phyloP scores from a whole-genome alignment of 2,329 filamentous ascomycete species.

The Beauveria bassiana region DNA sequence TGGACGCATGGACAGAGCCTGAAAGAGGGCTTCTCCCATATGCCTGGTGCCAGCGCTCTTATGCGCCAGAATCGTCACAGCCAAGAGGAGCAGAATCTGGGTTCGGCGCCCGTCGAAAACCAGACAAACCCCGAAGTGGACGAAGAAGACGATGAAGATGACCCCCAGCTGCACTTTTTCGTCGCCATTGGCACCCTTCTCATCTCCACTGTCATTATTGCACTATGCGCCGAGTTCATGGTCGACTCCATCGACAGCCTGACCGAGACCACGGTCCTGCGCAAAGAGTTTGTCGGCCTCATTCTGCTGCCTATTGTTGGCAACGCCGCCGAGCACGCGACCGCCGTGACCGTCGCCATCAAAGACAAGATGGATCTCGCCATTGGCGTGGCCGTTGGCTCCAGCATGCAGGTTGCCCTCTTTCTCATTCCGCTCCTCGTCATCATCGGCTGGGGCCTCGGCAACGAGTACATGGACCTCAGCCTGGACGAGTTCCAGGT shows the following conservation, averaged over 20 bases:
- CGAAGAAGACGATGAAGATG: slow-evolving; percentile 63
- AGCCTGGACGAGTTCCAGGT: slow-evolving; percentile 88
- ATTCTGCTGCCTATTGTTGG: slow-evolving; percentile 79
- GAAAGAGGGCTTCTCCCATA: slow-evolving; percentile 31
- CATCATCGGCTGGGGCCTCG: slow-evolving; percentile 71
- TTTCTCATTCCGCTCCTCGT: slow-evolving; percentile 73
- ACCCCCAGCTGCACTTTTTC: slow-evolving; percentile 63
- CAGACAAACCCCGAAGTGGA: slow-evolving; percentile 31
- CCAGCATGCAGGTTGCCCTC: slow-evolving; percentile 72
- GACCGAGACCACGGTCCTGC: slow-evolving; percentile 51
- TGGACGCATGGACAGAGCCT: slow-evolving; percentile 30
- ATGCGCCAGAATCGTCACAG: slow-evolving; percentile 23
- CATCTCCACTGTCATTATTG: slow-evolving; percentile 70
- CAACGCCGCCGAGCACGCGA: slow-evolving; percentile 76
- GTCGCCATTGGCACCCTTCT: slow-evolving; percentile 67
- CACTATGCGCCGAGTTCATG: slow-evolving; percentile 73
- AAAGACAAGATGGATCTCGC: slow-evolving; percentile 84
- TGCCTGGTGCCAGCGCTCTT: slow-evolving; percentile 25
- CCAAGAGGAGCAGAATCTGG: slow-evolving; percentile 33
- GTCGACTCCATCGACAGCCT: slow-evolving; percentile 66
- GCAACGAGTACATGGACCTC: slow-evolving; percentile 64
- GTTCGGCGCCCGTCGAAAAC: slow-evolving; percentile 37
- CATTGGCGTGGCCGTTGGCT: slow-evolving; percentile 73
- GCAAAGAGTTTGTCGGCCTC: slow-evolving; percentile 68
- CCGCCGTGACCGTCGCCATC: slow-evolving; percentile 68